phyloP scores from a whole-genome alignment of 805 yeast species.

The Vanderwaltozyma tropicalis region DNA sequence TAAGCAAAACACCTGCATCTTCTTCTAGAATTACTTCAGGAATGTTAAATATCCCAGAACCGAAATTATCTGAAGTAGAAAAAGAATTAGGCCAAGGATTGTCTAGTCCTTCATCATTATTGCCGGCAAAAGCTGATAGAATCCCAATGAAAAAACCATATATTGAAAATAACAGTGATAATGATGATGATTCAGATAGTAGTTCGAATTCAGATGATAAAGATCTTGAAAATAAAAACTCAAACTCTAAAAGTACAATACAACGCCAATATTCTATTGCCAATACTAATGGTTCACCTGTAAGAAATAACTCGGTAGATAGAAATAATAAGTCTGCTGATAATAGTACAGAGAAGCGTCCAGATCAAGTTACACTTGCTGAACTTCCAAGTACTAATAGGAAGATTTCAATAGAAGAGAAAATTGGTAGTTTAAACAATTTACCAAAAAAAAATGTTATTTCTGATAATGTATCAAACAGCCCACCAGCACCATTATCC shows the following conservation, averaged over 20 bases:
- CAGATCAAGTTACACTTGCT: neutral
- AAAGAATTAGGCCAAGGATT: constrained; percentile 31
- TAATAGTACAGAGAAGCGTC: neutral
- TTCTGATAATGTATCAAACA: neutral
- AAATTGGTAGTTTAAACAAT: neutral
- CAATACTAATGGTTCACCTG: constrained; percentile 25
- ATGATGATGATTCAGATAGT: neutral
- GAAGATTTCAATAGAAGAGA: constrained; percentile 1
- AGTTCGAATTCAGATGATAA: constrained; percentile 1
- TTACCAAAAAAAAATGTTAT: neutral
- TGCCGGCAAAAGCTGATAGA: constrained; percentile 26
- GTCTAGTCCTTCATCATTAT: constrained; percentile 27
- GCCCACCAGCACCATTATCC: neutral
- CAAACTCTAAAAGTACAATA: neutral
- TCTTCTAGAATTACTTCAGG: constrained; percentile 34
- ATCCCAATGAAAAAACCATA: constrained; percentile 30
- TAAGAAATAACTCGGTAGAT: constrained; percentile 13
- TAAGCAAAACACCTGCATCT: constrained; percentile 4
- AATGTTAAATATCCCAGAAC: constrained; percentile 36
- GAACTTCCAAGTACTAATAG: constrained; percentile 1
- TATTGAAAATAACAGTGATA: constrained; percentile 6
- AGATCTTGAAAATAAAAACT: neutral
- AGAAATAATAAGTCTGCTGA: neutral
- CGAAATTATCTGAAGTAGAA: constrained; percentile 33
- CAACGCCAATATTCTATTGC: constrained; percentile 25